A percentile compares a stretch with the other conserved stretches of the same genome.
Conservation (phyloP, 2,329 filamentous ascomycete species). For the Falciphora oryzae region DNA sequence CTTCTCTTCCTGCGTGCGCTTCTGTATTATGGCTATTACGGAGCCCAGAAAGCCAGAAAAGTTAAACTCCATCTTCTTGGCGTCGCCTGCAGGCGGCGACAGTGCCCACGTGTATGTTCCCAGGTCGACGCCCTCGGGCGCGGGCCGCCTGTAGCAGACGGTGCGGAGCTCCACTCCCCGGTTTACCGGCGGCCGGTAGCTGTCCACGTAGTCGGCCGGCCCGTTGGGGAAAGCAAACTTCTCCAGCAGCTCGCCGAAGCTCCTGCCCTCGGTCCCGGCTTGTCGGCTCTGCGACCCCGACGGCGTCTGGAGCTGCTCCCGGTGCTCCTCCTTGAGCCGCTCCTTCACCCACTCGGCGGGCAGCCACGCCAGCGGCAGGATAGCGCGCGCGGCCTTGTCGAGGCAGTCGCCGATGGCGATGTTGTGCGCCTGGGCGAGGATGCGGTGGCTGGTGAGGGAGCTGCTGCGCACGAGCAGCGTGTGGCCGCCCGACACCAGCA, state of each 20-base stretch:
- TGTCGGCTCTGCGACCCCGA: slow-evolving; percentile 35
- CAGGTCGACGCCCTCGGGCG: slow-evolving; percentile 1
- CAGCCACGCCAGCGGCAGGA: slow-evolving; percentile 53
- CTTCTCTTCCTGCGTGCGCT: slow-evolving; percentile 20
- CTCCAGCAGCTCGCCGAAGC: slow-evolving; percentile 79
- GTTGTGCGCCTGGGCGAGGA: slow-evolving; percentile 69
- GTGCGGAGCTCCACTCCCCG: background rate
- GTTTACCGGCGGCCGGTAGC: background rate
- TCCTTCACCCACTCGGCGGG: background rate
- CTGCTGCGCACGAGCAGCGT: slow-evolving; percentile 76
- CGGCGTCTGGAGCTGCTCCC: slow-evolving; percentile 21
- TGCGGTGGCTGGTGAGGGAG: slow-evolving; percentile 60
- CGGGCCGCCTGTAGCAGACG: background rate
- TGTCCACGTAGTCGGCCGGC: slow-evolving; percentile 23
- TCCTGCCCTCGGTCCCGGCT: slow-evolving; percentile 43
- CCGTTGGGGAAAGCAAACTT: slow-evolving; percentile 63
- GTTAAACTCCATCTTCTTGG: slow-evolving; percentile 57
- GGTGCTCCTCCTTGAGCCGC: background rate
- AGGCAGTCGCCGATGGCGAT: slow-evolving; percentile 86
- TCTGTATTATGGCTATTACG: slow-evolving; percentile 46
- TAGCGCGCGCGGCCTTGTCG: slow-evolving; percentile 75
- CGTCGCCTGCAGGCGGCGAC: slow-evolving; percentile 57
- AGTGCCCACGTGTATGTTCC: slow-evolving; percentile 53
- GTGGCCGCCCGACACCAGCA: slow-evolving; percentile 90
- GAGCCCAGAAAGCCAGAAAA: slow-evolving; percentile 61